These are phyloP conservation scores for Mercurialis annua DNA, from an alignment of 345 rosid genomes.

Conservation along the genomic window DNA sequence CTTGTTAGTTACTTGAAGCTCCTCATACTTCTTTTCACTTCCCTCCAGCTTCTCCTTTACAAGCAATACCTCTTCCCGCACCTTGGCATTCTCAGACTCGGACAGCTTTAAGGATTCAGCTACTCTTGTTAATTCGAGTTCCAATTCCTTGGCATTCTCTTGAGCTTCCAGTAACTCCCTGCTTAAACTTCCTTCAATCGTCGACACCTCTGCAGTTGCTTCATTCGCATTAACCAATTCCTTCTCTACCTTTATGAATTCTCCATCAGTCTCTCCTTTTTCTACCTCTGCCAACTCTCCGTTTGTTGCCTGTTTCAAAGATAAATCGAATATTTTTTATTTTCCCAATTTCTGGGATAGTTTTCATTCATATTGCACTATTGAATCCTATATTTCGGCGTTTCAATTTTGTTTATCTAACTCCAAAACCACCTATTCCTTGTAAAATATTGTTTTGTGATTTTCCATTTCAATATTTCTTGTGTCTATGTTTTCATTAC, in stretches of 20 bases:
- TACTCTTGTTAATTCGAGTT: constrained; percentile 71
- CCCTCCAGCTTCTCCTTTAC: constrained; percentile 56
- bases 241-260: constrained; percentile 90
- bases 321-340: neutral
- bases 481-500: neutral
- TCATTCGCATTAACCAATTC: constrained; percentile 68
- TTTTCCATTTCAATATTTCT: neutral
- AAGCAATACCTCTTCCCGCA: constrained; percentile 55
- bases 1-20: constrained; percentile 59
- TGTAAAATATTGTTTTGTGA: neutral
- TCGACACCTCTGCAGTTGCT: constrained; percentile 24
- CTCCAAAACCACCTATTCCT: no score
- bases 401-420: no score
- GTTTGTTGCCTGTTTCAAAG: constrained; percentile 37
- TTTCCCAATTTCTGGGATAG: no score
- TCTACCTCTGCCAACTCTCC: constrained; percentile 44
- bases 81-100: constrained; percentile 56
- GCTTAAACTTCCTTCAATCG: constrained; percentile 48
- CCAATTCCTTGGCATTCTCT: constrained; percentile 75
- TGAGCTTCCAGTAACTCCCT: constrained; percentile 79
- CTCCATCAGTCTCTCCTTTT: constrained; percentile 66
- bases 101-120: constrained; percentile 58
- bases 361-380: no score
- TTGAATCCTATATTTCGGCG: no score
- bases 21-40: constrained; percentile 52